Evolutionary conservation across 2,329 filamentous ascomycete genomes (phyloP), one percentile per base, ranked within the genome.

Genomic region (Diaporthe citriasiana): DNA sequence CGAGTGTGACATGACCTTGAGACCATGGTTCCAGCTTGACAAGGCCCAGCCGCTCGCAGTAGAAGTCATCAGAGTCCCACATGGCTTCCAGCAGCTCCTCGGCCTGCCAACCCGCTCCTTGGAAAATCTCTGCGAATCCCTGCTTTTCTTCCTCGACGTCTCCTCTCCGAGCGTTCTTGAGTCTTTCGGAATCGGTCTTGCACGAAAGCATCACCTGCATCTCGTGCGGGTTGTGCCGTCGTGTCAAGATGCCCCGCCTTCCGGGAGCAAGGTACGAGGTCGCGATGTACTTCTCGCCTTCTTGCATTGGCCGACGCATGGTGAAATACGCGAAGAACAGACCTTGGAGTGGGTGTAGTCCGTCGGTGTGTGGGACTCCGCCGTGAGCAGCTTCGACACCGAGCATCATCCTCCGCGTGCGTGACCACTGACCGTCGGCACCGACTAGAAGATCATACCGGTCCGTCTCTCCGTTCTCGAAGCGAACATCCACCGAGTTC

Each of bases 391-490:
- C 56, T n/a, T 77, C 78, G 0, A 77, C 35, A 7, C 77, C 80
- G 0, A 87, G 76, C 77, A 87, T 84, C 71, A 84, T 82, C 55
- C 79, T 83, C n/a, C 87, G 82, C 22, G 86, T 84, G 35, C 82
- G 83, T 0, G 88, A 90, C 1, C 84, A 82, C 25, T 87, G 83
- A 0, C 89, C 89, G 72, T 91, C 89, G 5, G 88, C 88, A 8
- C 85, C 88, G 57, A 91, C 84, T 0, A 91, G 77, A 0, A 91
- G 76, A 75, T 91, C 89, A 75, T 82, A 91, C 1, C 77, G 79
- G 35, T 83, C 83, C 5, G 76, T 79, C 0, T 78, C 77, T 10
- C 87, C 87, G 68, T 88, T 84, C 2, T 82, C 82, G 66, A 90
- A 85, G 40, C 59, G 73, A 9, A 80, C 81, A 6, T 75, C 73